Evolutionary conservation across 306 rosid genomes (phyloP), one percentile per base, ranked within the genome.

Genomic region (Castanospermum australe): DNA sequence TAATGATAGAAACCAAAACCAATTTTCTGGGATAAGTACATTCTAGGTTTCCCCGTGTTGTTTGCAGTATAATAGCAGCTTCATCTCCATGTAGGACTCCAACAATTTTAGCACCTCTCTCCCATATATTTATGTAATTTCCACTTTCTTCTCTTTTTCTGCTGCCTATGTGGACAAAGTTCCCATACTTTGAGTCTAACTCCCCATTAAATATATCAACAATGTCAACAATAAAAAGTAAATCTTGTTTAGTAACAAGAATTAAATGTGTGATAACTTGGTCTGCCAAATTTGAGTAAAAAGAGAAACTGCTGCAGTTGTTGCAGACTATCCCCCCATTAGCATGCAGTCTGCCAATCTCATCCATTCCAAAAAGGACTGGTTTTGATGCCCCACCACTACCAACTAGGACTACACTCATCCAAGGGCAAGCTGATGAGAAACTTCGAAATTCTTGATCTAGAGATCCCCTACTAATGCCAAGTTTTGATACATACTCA

Each of bases 81-180:
- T 91, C 92, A 59, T 93, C 98, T 51, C 98, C 99, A 84, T 95
- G 97, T 36, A 95, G 78, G 41, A 89, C 93, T 15, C 98, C 99
- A 42, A 84, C 86, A 84, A 93, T 79, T 91, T 83, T 91, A 79
- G 99, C 94, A 71, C 96, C 94, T 86, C 93, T 93, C 87, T 95
- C 99, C 99, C 99, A 95, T 70, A 95, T 86, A 72, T 85, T 87
- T 74, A 95, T 84, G 64, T 80, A 84, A 73, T 86, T 93, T 64
- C 54, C 83, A 80, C 62, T 84, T 83, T 87, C 94, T 75, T 78
- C 83, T 63, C 45, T 87, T 74, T 82, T 82, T 63, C 87, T 89
- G 68, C 63, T 86, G 68, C 65, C 79, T 64, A 83, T 78, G 7
- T 78, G 91, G 79, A 89, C 61, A 52, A 90, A 88, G 85, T 79